phyloP scores from a whole-genome alignment of 495 filamentous ascomycete species.

The Aspergillus indologenus region DNA sequence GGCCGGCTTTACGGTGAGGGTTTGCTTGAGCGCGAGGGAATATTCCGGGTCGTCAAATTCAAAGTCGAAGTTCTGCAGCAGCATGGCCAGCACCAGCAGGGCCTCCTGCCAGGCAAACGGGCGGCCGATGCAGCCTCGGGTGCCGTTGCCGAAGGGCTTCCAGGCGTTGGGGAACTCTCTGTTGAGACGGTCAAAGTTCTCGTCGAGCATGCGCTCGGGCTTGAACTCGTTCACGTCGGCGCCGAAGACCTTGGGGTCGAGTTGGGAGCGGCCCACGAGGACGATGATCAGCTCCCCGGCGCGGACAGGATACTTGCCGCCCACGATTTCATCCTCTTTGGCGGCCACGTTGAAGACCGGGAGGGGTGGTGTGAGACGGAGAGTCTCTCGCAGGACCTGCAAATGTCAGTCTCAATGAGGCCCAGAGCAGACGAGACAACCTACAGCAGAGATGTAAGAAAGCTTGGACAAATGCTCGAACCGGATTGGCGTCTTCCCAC shows the following conservation, averaged over 20 bases:
- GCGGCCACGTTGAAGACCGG: too few relatives aligned
- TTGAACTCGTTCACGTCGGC: conserved; percentile 59
- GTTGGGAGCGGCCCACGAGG: conserved; percentile 58
- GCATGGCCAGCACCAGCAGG: conserved; percentile 49
- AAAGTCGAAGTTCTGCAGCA: conserved; percentile 63
- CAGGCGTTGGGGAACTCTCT: conserved; percentile 56
- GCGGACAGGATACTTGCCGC: conserved; percentile 60
- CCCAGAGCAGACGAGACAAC: too few relatives aligned
- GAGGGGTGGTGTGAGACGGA: conserved; percentile 64
- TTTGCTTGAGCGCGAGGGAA: conserved; percentile 60
- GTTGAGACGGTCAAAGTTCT: conserved; percentile 57
- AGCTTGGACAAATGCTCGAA: conserved; percentile 67
- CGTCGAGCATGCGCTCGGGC: conserved; percentile 66
- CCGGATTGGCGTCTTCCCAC: conserved; percentile 60
- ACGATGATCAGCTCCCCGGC: conserved; percentile 54
- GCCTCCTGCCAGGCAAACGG: conserved; percentile 67
- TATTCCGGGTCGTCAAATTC: conserved; percentile 55
- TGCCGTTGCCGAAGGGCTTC: conserved; percentile 63
- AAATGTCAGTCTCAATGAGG: too few relatives aligned
- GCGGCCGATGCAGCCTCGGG: conserved; percentile 63
- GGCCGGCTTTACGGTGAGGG: conserved; percentile 74
- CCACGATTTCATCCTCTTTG: too few relatives aligned
- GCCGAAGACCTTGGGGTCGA: conserved; percentile 64
- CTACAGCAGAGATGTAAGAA: conserved; percentile 62
- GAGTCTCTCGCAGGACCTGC: conserved; percentile 65